These are phyloP conservation scores for Stephania cephalantha DNA, from an alignment of 164 flowering plant genomes.

Conservation along the genomic window DNA sequence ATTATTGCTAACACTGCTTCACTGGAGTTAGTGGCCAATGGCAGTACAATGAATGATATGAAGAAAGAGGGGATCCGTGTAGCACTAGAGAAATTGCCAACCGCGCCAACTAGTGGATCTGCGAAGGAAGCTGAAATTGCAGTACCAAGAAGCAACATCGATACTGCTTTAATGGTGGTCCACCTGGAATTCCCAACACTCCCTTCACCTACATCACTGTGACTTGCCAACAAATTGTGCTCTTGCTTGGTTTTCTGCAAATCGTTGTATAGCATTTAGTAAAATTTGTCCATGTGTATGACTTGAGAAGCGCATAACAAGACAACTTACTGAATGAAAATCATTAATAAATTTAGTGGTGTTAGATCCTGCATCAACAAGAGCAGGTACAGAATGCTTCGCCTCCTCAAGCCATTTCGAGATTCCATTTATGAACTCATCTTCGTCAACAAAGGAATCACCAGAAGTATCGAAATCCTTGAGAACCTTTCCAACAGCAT, in stretches of 20 bases:
- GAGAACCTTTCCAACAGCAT: slow-evolving; percentile 55
- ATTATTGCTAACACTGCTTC: slow-evolving; percentile 84
- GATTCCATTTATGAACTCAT: slow-evolving; percentile 57
- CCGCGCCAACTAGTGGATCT: slow-evolving; percentile 85
- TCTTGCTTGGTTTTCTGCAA: slow-evolving; percentile 53
- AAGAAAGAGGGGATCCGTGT: slow-evolving; percentile 84
- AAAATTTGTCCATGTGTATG: slow-evolving; percentile 1
- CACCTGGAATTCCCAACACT: slow-evolving; percentile 33
- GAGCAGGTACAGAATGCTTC: slow-evolving; percentile 22
- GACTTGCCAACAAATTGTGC: slow-evolving; percentile 37
- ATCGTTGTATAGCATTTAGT: background rate
- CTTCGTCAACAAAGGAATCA: slow-evolving; percentile 29
- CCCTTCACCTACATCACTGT: slow-evolving; percentile 49
- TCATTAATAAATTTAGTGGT: slow-evolving; percentile 31
- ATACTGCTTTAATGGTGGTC: slow-evolving; percentile 48
- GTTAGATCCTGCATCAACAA: slow-evolving; percentile 22
- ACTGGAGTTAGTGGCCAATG: slow-evolving; percentile 89
- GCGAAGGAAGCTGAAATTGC: slow-evolving; percentile 74
- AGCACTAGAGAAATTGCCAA: slow-evolving; percentile 69
- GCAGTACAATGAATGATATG: slow-evolving; percentile 79
- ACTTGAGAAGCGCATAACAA: background rate
- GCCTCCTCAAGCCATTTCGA: slow-evolving; percentile 56
- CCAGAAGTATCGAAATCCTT: slow-evolving; percentile 58
- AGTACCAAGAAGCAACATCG: slow-evolving; percentile 57
- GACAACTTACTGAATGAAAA: slow-evolving; percentile 43